phyloP scores from a whole-genome alignment of 2,329 filamentous ascomycete genomes.

The Nakataea oryzae region DNA sequence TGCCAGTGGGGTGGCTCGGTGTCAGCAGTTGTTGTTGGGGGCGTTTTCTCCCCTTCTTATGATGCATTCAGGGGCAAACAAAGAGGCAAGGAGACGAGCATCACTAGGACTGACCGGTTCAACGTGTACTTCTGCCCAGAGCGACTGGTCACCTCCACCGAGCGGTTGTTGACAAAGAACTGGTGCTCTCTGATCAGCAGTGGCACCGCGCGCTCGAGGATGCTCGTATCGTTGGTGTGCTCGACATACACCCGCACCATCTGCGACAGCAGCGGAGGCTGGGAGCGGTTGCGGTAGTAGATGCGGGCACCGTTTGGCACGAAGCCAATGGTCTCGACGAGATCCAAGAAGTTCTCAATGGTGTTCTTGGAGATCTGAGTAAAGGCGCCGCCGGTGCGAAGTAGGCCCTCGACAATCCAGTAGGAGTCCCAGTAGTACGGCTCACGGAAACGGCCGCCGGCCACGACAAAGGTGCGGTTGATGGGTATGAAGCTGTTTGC shows the following conservation, averaged over 20 bases:
- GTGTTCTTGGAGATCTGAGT: constrained; percentile 53
- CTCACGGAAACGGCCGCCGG: constrained; percentile 60
- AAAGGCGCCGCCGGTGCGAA: constrained; percentile 54
- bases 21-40: not conserved
- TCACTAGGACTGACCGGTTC: constrained; percentile 32
- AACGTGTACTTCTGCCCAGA: constrained; percentile 39
- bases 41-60: not conserved
- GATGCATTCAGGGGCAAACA: not conserved
- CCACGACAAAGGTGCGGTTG: constrained; percentile 59
- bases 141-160: constrained; percentile 36
- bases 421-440: constrained; percentile 64
- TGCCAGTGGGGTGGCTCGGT: constrained; percentile 7
- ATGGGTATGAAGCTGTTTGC: constrained; percentile 56
- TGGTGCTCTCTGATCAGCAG: constrained; percentile 52
- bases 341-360: constrained; percentile 60
- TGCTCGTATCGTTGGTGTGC: constrained; percentile 51
- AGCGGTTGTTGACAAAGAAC: constrained; percentile 53
- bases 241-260: constrained; percentile 57
- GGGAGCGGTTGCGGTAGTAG: constrained; percentile 59
- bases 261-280: constrained; percentile 54
- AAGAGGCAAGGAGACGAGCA: not conserved
- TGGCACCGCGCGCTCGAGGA: constrained; percentile 50
- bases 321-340: constrained; percentile 54
- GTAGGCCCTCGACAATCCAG: constrained; percentile 56
- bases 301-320: constrained; percentile 57